A percentile compares a stretch with the other conserved stretches of the same genome.
phyloP scores from a whole-genome alignment of 805 yeast genomes.

The Ogataea kodamae region DNA sequence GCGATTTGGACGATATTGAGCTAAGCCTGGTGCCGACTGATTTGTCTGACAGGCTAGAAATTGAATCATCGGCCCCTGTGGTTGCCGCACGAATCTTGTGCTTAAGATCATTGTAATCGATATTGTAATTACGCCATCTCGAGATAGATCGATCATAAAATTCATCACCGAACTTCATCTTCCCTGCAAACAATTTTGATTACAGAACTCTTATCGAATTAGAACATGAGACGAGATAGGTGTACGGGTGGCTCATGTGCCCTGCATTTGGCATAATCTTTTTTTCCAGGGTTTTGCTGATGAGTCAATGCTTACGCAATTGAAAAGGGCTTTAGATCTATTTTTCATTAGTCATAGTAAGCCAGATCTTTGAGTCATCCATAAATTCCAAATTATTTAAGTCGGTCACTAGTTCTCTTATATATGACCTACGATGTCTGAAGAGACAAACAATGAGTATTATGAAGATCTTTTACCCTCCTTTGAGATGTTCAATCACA shows the following conservation, averaged over 20 bases:
- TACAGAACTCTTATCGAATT: constrained; percentile 2
- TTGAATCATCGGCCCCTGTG: constrained; percentile 18
- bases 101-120: constrained; percentile 79
- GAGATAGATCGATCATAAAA: constrained; percentile 73
- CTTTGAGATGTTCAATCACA: constrained; percentile 59
- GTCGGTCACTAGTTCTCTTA: no score
- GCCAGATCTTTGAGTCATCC: no score
- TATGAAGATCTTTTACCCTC: no score
- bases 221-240: not conserved
- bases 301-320: no score
- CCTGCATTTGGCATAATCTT: no score
- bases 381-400: no score
- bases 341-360: no score
- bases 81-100: constrained; percentile 59
- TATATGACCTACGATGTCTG: no score
- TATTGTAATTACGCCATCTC: constrained; percentile 82
- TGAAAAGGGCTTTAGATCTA: no score
- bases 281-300: no score
- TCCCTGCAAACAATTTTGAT: no score
- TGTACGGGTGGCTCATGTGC: constrained; percentile 2
- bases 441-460: no score
- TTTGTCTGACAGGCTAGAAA: constrained; percentile 15
- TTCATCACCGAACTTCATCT: constrained; percentile 86
- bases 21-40: constrained; percentile 12
- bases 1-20: constrained; percentile 2